Base-by-base conservation (phyloP, 83 land plant genomes). In the Diphasiastrum complanatum region DNA sequence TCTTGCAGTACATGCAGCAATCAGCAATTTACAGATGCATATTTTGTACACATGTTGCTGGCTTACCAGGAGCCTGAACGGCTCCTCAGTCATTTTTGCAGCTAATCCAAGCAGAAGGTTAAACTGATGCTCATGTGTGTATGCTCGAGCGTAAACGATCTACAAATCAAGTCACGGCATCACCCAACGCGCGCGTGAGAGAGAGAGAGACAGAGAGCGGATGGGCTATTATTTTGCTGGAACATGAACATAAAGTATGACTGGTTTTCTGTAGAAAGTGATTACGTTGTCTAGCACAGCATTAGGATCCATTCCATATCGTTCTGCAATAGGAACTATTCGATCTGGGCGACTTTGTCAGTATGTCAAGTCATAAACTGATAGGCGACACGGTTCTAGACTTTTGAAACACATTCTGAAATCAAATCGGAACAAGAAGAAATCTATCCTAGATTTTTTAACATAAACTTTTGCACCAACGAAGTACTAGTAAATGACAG, bases 81-180 rank as follows among this genome's bases (percentile, higher is more conserved):
- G 98, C 55, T 92, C 98, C 69, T 92, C 98, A 25, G 95, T 74
- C 96, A 92, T 88, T 70, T 85, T 92, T 26, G 86, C 86, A 20
- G 97, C 95, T 20, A 91, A 69, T 47, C 83, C 90, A 30, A 79
- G 74, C 14, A 92, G 77, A 46, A 92, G 73, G 67, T 83, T 85
- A 72, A 69, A 87, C 72, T 87, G 97, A 37, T 92, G 95, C 82
- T 92, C 98, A 53, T 88, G 85, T 8, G 98, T 92, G 71, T 92
- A 92, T 10, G 98, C 98, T 23, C 98, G 90, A 33, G 98, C 98
- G 68, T 88, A 92, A n/a, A 92, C 79, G 63, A 92, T 92, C 98
- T 92, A 65, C 27, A 47, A 10, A 24, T 31, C 37, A 29, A 10
- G 11, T 40, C 43, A 40, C 14, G 43, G 43, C 14, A 8, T 24